Percentiles rank a stretch among this genome's conserved stretches.
These are phyloP conservation scores for Xenoacremonium recifei DNA, from an alignment of 2,329 filamentous ascomycete species.

Conservation along the genomic window DNA sequence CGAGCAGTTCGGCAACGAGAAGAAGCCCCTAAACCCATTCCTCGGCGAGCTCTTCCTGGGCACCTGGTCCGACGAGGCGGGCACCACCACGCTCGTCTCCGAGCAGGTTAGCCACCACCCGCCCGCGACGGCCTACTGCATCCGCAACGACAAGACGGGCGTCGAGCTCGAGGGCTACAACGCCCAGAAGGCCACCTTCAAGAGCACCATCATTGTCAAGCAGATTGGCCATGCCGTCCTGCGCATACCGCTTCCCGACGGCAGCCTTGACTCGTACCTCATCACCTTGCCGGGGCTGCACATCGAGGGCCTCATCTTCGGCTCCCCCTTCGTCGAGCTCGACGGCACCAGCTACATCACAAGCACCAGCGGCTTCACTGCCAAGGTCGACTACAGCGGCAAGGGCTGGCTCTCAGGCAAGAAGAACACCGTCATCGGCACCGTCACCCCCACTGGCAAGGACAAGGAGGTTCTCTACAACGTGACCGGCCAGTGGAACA, in stretches of 20 bases:
- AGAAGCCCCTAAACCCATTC: slow-evolving; percentile 97
- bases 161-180: slow-evolving; percentile 86
- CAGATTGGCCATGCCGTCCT: slow-evolving; percentile 88
- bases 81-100: slow-evolving; percentile 82
- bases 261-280: slow-evolving; percentile 68
- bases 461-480: slow-evolving; percentile 77
- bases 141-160: slow-evolving; percentile 81
- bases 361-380: slow-evolving; percentile 81
- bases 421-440: slow-evolving; percentile 85
- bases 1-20: slow-evolving; percentile 83
- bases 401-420: slow-evolving; percentile 94
- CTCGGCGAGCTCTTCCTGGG: slow-evolving; percentile 92
- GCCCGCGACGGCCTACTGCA: slow-evolving; percentile 90
- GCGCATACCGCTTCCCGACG: slow-evolving; percentile 57
- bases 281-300: slow-evolving; percentile 90
- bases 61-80: slow-evolving; percentile 79
- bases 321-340: slow-evolving; percentile 86
- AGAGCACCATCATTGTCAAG: slow-evolving; percentile 90
- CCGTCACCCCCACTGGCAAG: slow-evolving; percentile 66
- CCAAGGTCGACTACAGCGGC: slow-evolving; percentile 89
- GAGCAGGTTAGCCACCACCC: slow-evolving; percentile 97
- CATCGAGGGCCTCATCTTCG: slow-evolving; percentile 88
- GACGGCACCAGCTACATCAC: slow-evolving; percentile 82
- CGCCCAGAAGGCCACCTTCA: slow-evolving; percentile 93
- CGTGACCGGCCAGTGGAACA: slow-evolving; percentile 89